Base-by-base conservation (phyloP, 768 basidiomycete genomes). In the Rhodotorula taiwanensis region DNA sequence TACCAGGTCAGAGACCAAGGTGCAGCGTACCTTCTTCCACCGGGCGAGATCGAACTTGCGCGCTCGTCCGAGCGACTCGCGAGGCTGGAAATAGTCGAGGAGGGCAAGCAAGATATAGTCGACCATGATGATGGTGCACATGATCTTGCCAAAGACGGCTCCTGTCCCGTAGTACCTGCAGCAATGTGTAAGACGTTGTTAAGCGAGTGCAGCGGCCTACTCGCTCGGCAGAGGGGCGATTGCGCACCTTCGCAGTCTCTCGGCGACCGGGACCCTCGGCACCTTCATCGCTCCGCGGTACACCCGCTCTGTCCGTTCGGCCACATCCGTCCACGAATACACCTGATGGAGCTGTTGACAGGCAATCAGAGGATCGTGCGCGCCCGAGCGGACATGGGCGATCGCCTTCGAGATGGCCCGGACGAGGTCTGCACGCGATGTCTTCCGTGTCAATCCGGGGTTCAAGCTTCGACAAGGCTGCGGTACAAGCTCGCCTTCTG, bases 101-200 rank as follows among this genome's bases (percentile, higher is more conserved):
- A 89, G 78, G 69, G 84, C 72, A 74, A 89, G 91, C 76, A 95
- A 94, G 13, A 94, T 75, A 73, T 89, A 90, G 71, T 92, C 86
- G 2, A 98, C 88, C 33, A 92, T 79, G 45, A 95, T 77, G 44
- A 98, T 97, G 67, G 86, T 83, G 14, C 87, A 85, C 71, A 90
- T 87, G 48, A 98, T 95, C 3, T 83, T 83, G 0, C 95, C 95
- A 14, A 84, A 88, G 50, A 89, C 84, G 0, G 81, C 82, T 88
- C 95, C 13, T 89, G 78, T 53, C 81, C 79, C 81, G 88, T 83
- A 39, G 88, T 94, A 72, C 84, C 87, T 71, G 55, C 34, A n/a
- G n/a, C n/a, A n/a, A n/a, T n/a, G n/a, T n/a, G n/a, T n/a, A n/a
- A n/a, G n/a, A n/a, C n/a, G n/a, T n/a, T n/a, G n/a, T n/a, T n/a